These are phyloP conservation scores for Scheffersomyces ergatensis DNA, from an alignment of 805 yeast genomes.

Conservation along the genomic window DNA sequence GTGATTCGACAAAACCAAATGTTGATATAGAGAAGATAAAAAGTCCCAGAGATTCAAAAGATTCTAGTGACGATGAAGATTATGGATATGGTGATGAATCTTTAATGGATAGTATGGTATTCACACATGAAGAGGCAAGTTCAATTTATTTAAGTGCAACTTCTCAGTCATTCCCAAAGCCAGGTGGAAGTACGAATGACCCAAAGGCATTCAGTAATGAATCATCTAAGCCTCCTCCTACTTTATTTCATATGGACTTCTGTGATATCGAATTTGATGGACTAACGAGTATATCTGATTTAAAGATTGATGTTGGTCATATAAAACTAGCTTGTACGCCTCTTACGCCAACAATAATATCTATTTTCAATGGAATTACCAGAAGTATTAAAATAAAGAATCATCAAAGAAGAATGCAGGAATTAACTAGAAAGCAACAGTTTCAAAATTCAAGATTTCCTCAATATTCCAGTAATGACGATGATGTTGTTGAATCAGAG, in stretches of 20 bases:
- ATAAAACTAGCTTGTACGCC: constrained; percentile 46
- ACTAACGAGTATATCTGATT: constrained; percentile 25
- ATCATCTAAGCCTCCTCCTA: constrained; percentile 7
- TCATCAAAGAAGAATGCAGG: constrained; percentile 23
- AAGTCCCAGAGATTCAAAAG: constrained; percentile 5
- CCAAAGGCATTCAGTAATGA: constrained; percentile 1
- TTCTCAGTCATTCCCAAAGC: constrained; percentile 42
- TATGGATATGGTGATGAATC: constrained; percentile 39
- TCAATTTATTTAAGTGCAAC: constrained; percentile 83
- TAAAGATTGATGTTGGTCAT: constrained; percentile 37
- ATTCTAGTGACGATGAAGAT: constrained; percentile 14
- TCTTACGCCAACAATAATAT: constrained; percentile 33
- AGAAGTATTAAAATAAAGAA: constrained; percentile 31
- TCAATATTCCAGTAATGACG: constrained; percentile 18
- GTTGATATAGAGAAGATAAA: not conserved
- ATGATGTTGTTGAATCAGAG: constrained; percentile 10
- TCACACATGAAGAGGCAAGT: constrained; percentile 66
- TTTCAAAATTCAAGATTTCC: constrained; percentile 17
- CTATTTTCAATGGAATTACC: constrained; percentile 37
- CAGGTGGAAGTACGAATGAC: constrained; percentile 4
- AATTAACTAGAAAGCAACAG: not conserved
- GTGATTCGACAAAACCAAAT: constrained; percentile 11
- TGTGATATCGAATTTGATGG: constrained; percentile 50
- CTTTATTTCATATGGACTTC: constrained; percentile 31
- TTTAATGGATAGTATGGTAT: constrained; percentile 57